Evolutionary conservation across 2,329 filamentous ascomycete genomes (phyloP).

Genomic region (Botrytis fragariae): DNA sequence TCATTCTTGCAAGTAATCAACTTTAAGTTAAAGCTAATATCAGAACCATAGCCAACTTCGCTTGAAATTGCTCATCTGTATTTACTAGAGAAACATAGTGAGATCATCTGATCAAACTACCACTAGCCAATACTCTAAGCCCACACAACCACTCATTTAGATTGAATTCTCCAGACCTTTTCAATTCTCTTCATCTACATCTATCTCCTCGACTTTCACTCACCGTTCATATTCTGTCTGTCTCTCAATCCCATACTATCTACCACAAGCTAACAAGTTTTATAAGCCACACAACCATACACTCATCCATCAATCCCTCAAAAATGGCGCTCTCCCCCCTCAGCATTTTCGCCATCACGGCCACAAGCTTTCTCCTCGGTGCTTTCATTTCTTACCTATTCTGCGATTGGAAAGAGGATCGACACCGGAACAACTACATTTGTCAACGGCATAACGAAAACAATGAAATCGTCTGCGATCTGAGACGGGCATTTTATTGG

Average conservation of each 20-base stretch:
- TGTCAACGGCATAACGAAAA: not conserved
- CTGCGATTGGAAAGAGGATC: not conserved
- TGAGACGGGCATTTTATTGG: not conserved
- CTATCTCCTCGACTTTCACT: not conserved
- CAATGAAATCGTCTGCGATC: not conserved
- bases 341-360: not conserved
- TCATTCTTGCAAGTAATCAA: not conserved
- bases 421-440: not conserved
- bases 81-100: not conserved
- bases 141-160: not conserved
- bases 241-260: not conserved
- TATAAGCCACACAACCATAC: not conserved
- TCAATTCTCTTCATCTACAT: not conserved
- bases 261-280: not conserved
- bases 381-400: not conserved
- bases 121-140: not conserved
- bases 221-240: not conserved
- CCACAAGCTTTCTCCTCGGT: not conserved
- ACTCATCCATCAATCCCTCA: not conserved
- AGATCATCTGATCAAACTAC: not conserved
- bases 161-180: not conserved
- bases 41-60: not conserved
- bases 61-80: not conserved
- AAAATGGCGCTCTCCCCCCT: not conserved
- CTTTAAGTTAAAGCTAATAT: not conserved